Evolutionary conservation across 139 green algal genomes (phyloP), one percentile per base, ranked within the genome.

Genomic region (Limnomonas spitsbergensis): DNA sequence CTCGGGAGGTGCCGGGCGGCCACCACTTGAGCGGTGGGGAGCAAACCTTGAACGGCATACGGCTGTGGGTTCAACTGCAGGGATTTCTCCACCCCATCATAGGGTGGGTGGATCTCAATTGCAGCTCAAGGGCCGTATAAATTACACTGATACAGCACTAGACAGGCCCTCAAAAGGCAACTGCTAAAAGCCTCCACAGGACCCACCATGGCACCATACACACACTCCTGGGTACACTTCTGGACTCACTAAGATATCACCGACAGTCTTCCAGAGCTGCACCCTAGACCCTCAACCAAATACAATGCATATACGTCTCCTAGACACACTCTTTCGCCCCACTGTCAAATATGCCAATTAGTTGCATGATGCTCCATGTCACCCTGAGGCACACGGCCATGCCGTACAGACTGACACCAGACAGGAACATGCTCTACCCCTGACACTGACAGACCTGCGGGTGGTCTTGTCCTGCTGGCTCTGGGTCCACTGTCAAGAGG

Each of bases 401-500:
- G 9, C 7, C 42, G 42, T 9, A 9, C 42, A 54, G 6, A 6
- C 7, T 54, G 42, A 54, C 9, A 9, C 42, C 7, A 54, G 42
- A 6, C 9, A 27, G 6, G 29, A 38, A 7, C 56, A 32, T 38
- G 4, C 56, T 32, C 27, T 34, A 14, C 56, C 7, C 56, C 56
- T 35, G 4, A 70, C 29, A 70, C 4, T 32, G 24, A 70, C 56
- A 20, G 6, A 7, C 70, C 36, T 84, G 80, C 1, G 73, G 47
- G 7, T 79, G 75, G 27, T 34, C 54, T 38, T 88, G 67, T 7
- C 40, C 66, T 0, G 73, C 53, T 32, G 36, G 75, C 0, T 70
- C 32, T 1, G 84, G 78, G 24, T 80, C 54, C 31, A 54, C 77
- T 26, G 70, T 66, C 3, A 88, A 66, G 20, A 88, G 80, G 1